Percentiles rank a stretch among this genome's conserved stretches.
Evolutionary conservation across 441 rosid genomes (phyloP).

Genomic region (Geranium incanum): DNA sequence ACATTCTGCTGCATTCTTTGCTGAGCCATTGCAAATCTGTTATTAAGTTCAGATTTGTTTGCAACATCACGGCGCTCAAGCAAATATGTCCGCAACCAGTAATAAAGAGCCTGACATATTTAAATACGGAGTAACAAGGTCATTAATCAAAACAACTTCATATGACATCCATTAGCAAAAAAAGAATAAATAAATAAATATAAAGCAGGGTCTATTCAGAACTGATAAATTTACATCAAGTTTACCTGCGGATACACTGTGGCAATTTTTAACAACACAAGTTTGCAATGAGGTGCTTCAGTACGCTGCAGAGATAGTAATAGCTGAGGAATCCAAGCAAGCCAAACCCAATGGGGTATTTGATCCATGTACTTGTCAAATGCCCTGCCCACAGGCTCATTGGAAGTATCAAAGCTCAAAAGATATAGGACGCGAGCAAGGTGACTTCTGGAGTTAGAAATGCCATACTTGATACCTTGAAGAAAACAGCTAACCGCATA

Average conservation of each 20-base stretch:
- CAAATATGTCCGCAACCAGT: slow-evolving; percentile 95
- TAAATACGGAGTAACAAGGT: slow-evolving; percentile 19
- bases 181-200: background rate
- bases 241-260: slow-evolving; percentile 79
- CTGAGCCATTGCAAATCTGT: slow-evolving; percentile 72
- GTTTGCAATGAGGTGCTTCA: slow-evolving; percentile 97
- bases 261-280: slow-evolving; percentile 81
- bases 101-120: slow-evolving; percentile 71
- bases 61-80: slow-evolving; percentile 97
- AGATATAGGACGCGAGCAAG: slow-evolving; percentile 93
- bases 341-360: slow-evolving; percentile 99
- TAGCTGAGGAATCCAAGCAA: slow-evolving; percentile 96
- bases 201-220: background rate
- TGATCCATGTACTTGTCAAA: slow-evolving; percentile 94
- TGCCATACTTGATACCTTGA: slow-evolving; percentile 95
- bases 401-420: slow-evolving; percentile 91
- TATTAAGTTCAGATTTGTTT: slow-evolving; percentile 67
- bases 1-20: slow-evolving; percentile 84
- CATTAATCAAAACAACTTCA: background rate
- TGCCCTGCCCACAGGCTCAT: slow-evolving; percentile 90
- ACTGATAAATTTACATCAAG: background rate
- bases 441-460: slow-evolving; percentile 94
- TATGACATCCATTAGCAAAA: background rate
- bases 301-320: slow-evolving; percentile 95
- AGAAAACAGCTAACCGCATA: slow-evolving; percentile 98